Conservation (phyloP, 2,329 filamentous ascomycete species). For the Hymenoscyphus linearis region DNA sequence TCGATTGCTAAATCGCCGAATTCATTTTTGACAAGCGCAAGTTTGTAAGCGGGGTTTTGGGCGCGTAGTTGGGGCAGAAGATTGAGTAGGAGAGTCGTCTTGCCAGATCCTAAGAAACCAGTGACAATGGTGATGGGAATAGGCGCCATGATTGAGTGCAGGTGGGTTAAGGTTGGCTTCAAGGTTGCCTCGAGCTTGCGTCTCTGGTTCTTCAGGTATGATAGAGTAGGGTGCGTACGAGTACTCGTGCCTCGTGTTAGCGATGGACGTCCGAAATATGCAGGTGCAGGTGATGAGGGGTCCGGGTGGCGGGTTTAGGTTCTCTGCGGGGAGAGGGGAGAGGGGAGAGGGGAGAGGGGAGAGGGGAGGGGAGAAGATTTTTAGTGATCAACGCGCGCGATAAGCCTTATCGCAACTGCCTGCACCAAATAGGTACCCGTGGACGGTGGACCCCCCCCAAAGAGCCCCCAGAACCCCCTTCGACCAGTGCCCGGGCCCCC, state of each 20-base stretch:
- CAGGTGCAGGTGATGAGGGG: background rate
- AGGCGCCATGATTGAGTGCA: constrained; percentile 47
- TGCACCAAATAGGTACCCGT: too few species aligned
- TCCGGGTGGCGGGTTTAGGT: too few species aligned
- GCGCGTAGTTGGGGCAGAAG: constrained; percentile 83
- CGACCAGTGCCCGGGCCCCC: too few species aligned
- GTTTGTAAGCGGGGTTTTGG: constrained; percentile 68
- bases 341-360: too few species aligned
- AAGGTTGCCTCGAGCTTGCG: too few species aligned
- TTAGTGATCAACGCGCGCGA: background rate
- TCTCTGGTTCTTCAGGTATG: too few species aligned
- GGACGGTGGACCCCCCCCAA: too few species aligned
- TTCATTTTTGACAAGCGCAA: constrained; percentile 96
- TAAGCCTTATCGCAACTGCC: background rate
- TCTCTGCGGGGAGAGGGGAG: background rate
- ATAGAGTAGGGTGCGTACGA: too few species aligned
- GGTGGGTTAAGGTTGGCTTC: background rate
- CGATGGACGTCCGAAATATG: background rate
- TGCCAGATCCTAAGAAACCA: constrained; percentile 91
- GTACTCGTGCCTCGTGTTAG: background rate
- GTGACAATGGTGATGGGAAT: constrained; percentile 94
- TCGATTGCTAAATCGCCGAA: constrained; percentile 94
- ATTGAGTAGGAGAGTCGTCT: constrained; percentile 93
- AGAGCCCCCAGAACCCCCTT: too few species aligned
- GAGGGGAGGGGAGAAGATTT: background rate